Evolutionary conservation across 805 yeast species (phyloP).

Genomic region (Kurtzmaniella cleridarum): DNA sequence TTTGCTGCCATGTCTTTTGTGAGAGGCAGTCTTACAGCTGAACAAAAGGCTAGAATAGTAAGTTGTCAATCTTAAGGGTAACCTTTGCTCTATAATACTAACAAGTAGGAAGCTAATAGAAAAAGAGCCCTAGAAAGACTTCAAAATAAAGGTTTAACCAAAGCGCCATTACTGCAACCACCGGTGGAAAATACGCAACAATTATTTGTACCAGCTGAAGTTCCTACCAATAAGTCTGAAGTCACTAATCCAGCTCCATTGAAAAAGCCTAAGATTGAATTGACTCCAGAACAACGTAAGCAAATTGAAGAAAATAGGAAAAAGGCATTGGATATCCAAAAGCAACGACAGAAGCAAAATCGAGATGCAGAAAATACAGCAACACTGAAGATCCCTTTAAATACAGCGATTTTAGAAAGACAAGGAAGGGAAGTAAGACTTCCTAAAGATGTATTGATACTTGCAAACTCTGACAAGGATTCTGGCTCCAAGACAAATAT

Average conservation of each 20-base stretch:
- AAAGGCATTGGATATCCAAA: conserved; percentile 44
- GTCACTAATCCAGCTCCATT: conserved; percentile 4
- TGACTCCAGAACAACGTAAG: conserved; percentile 46
- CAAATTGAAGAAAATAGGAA: conserved; percentile 49
- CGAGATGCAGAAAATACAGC: conserved; percentile 27
- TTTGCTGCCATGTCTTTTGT: conserved; percentile 14
- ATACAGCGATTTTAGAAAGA: conserved; percentile 2
- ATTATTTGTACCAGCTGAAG: conserved; percentile 1
- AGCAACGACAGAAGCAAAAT: conserved; percentile 26
- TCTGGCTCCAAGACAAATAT: conserved; percentile 7
- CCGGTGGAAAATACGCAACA: background rate
- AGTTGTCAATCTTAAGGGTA: too few species aligned
- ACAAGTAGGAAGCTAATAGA: conserved; percentile 55
- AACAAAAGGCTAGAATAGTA: conserved; percentile 32
- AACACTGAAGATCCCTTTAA: background rate
- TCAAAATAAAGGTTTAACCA: conserved; percentile 31
- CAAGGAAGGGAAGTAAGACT: background rate
- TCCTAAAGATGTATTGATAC: conserved; percentile 4
- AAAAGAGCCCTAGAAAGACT: conserved; percentile 56
- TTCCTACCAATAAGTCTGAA: conserved; percentile 4
- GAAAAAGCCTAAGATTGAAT: conserved; percentile 20
- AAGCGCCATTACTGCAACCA: conserved; percentile 1
- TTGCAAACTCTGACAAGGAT: conserved; percentile 7
- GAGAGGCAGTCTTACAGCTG: conserved; percentile 24
- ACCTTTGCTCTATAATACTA: too few species aligned